Conservation (phyloP, 768 basidiomycete genomes). For the Lepiota subincarnata region DNA sequence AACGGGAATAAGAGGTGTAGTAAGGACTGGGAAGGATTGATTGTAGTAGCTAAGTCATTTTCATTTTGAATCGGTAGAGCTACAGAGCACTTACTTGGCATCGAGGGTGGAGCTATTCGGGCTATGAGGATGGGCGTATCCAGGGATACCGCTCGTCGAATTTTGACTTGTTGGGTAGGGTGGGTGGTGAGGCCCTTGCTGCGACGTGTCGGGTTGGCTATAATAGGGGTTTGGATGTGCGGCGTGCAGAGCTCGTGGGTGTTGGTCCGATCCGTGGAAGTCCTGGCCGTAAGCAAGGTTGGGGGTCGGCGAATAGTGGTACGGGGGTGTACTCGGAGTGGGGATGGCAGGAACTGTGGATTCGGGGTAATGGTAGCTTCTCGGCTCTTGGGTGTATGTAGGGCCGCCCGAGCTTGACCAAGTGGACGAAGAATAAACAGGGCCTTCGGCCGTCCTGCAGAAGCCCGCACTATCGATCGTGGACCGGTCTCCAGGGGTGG, state of each 20-base stretch:
- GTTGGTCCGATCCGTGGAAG: background rate
- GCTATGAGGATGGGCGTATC: background rate
- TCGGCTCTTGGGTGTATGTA: no score
- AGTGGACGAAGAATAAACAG: no score
- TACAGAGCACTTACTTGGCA: slow-evolving; percentile 1
- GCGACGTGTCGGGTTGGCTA: background rate
- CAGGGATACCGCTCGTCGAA: background rate
- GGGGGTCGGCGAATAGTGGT: background rate
- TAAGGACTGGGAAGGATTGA: background rate
- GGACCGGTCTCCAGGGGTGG: no score
- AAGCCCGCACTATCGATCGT: no score
- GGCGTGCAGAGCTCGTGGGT: background rate
- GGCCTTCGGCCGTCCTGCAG: no score
- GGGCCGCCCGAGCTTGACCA: no score
- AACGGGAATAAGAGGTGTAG: background rate
- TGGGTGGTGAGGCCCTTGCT: background rate
- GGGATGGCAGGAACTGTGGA: background rate
- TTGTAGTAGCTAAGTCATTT: slow-evolving; percentile 1
- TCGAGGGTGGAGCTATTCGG: background rate
- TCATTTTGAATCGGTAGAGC: background rate
- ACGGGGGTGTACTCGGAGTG: background rate
- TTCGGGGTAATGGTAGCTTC: background rate
- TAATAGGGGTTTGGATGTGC: background rate
- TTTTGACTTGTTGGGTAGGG: slow-evolving; percentile 2
- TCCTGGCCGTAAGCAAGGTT: background rate